Conservation (phyloP, 257 asterid genomes). For the Nicotiana tomentosiformis region DNA sequence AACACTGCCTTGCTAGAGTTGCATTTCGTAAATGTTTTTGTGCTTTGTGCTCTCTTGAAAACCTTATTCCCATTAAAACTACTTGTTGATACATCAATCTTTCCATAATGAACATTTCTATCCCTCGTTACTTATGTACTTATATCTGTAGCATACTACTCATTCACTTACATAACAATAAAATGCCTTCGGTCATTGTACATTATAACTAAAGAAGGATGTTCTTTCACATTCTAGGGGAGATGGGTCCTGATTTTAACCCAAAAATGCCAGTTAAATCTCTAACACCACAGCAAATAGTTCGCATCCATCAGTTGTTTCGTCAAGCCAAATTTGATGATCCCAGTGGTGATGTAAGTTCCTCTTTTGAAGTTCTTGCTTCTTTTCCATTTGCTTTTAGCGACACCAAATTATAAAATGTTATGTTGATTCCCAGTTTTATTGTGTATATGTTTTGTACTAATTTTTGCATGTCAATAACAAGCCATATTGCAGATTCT, state of each 20-base stretch:
- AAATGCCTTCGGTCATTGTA: not conserved
- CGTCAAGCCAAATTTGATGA: constrained; percentile 95
- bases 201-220: not conserved
- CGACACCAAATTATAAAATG: not conserved
- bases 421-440: constrained; percentile 3
- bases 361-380: constrained; percentile 8
- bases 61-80: not conserved
- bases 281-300: constrained; percentile 76
- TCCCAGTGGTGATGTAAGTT: constrained; percentile 81
- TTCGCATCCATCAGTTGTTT: constrained; percentile 84
- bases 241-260: constrained; percentile 79
- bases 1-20: not conserved
- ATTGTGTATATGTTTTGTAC: constrained; percentile 1
- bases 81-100: not conserved
- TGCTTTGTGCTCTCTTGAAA: not conserved
- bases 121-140: not conserved
- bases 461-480: constrained; percentile 9
- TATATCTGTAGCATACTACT: not conserved
- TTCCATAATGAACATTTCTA: not conserved
- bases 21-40: not conserved
- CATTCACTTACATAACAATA: not conserved
- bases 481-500: constrained; percentile 55
- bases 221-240: constrained; percentile 39
- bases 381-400: constrained; percentile 5
- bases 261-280: constrained; percentile 62